Conservation (phyloP, 805 yeast genomes). For the Spathaspora boniae region DNA sequence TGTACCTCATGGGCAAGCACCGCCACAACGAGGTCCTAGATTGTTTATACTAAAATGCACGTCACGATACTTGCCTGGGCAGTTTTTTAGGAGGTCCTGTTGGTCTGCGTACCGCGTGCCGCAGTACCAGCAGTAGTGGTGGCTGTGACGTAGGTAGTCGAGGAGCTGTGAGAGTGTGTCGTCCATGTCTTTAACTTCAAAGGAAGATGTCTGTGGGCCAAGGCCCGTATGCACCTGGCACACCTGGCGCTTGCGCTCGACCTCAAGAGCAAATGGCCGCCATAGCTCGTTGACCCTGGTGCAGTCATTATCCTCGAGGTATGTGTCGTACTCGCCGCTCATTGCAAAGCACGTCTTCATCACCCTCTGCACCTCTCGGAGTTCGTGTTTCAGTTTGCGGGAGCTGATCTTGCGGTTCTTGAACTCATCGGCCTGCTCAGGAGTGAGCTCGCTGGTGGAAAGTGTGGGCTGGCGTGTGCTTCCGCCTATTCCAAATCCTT, state of each 20-base stretch:
- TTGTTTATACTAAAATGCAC: slow-evolving; percentile 30
- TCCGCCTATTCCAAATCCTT: slow-evolving; percentile 22
- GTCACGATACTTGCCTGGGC: slow-evolving; percentile 48
- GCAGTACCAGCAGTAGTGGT: slow-evolving; percentile 50
- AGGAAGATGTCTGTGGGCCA: no score
- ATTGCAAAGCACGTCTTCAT: slow-evolving; percentile 42
- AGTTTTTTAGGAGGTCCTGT: slow-evolving; percentile 36
- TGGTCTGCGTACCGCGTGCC: slow-evolving; percentile 37
- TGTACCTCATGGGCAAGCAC: slow-evolving; percentile 14
- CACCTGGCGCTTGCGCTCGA: slow-evolving; percentile 1
- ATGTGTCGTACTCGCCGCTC: slow-evolving; percentile 33
- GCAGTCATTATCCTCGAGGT: slow-evolving; percentile 22
- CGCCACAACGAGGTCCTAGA: slow-evolving; percentile 11
- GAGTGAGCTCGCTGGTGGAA: not conserved
- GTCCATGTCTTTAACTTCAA: slow-evolving; percentile 11
- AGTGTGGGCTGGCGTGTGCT: not conserved
- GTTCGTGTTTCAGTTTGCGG: not conserved
- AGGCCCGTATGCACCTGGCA: slow-evolving; percentile 4
- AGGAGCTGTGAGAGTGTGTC: slow-evolving; percentile 32
- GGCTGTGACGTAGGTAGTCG: slow-evolving; percentile 34
- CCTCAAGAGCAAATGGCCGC: slow-evolving; percentile 27
- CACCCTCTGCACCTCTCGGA: slow-evolving; percentile 17
- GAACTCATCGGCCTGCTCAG: slow-evolving; percentile 2
- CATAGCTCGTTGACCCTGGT: slow-evolving; percentile 35
- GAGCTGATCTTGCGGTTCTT: slow-evolving; percentile 6